Percentiles rank a stretch among this genome's conserved stretches.
phyloP scores from a whole-genome alignment of 2,329 filamentous ascomycete genomes.

The Fusarium transvaalense region DNA sequence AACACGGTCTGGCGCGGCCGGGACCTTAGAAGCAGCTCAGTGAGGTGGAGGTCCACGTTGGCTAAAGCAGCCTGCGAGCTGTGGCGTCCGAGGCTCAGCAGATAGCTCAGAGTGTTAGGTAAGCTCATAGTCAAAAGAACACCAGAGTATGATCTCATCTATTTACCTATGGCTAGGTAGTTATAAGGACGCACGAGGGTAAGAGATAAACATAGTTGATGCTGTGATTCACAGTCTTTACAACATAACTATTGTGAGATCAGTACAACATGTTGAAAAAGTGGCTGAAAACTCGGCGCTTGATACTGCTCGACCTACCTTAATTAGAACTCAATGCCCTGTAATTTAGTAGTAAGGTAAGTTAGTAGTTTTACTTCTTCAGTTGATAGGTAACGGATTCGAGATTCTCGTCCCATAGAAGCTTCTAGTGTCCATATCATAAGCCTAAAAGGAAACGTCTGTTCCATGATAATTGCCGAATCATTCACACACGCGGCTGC shows the following conservation, averaged over 20 bases:
- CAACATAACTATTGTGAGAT: background rate
- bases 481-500: constrained; percentile 18
- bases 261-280: background rate
- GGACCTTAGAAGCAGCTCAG: constrained; percentile 23
- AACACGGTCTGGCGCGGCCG: constrained; percentile 59
- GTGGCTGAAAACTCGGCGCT: background rate
- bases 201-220: background rate
- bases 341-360: background rate
- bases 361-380: background rate
- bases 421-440: constrained; percentile 13
- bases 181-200: background rate
- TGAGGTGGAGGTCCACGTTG: constrained; percentile 38
- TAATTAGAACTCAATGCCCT: background rate
- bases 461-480: background rate
- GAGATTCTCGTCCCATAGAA: background rate
- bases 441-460: background rate
- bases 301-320: background rate
- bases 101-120: background rate
- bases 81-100: constrained; percentile 36
- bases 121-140: background rate
- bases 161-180: background rate
- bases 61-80: constrained; percentile 29
- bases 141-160: background rate
- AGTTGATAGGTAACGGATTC: background rate
- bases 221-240: background rate